Conservation (phyloP, 164 flowering plant species). For the Umbilicus rupestris region DNA sequence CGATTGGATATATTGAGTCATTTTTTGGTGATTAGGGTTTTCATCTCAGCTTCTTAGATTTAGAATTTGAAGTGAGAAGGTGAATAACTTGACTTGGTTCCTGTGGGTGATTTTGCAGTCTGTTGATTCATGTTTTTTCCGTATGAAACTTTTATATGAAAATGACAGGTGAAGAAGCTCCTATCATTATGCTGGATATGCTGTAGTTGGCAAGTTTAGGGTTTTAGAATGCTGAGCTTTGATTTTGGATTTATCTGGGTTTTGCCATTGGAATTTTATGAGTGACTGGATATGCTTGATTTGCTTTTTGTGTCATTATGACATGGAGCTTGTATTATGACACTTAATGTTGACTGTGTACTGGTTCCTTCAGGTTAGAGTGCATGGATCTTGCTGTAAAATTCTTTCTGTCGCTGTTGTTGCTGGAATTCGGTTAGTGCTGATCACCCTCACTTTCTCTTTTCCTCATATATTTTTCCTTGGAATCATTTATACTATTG, state of each 20-base stretch:
- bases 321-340: not conserved
- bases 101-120: too few species aligned
- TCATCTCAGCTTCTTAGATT: not conserved
- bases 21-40: not conserved
- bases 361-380: conserved; percentile 15
- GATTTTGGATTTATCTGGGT: too few species aligned
- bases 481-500: not conserved
- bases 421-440: conserved; percentile 33
- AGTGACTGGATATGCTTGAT: not conserved
- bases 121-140: too few species aligned
- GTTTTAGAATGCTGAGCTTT: too few species aligned
- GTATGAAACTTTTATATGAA: too few species aligned
- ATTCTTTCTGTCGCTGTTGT: conserved; percentile 19
- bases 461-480: not conserved
- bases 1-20: not conserved
- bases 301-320: not conserved
- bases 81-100: too few species aligned
- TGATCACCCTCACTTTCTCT: not conserved
- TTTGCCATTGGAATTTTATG: too few species aligned
- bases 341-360: not conserved
- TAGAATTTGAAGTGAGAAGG: too few species aligned
- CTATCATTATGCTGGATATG: too few species aligned
- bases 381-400: conserved; percentile 29
- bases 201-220: too few species aligned
- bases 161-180: too few species aligned